phyloP scores from a whole-genome alignment of 192 early-diverging fungal species.

The Funneliformis mosseae region DNA sequence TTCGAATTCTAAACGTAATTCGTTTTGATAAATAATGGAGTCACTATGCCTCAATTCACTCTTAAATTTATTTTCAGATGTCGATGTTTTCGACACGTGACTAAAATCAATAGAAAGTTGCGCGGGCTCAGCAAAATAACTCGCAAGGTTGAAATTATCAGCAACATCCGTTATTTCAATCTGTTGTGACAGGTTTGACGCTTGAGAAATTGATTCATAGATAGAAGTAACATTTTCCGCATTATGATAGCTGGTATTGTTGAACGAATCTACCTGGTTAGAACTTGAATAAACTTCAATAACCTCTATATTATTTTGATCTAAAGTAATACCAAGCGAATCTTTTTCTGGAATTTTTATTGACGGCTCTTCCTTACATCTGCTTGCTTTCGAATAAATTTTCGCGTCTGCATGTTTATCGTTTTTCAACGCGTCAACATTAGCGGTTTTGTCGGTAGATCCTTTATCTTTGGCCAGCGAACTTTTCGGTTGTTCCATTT shows the following conservation, averaged over 20 bases:
- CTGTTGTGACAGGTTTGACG: no score
- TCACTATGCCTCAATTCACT: neutral
- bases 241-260: neutral
- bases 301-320: neutral
- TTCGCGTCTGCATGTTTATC: neutral
- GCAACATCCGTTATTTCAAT: neutral
- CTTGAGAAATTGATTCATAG: no score
- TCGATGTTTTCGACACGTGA: neutral
- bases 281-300: neutral
- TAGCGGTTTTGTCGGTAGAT: neutral
- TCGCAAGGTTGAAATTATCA: no score
- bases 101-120: neutral
- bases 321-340: neutral
- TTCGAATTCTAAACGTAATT: neutral
- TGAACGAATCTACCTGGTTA: no score
- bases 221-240: neutral
- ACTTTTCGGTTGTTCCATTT: neutral
- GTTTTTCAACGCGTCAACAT: neutral
- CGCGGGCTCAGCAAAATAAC: no score
- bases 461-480: neutral
- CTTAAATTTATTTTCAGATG: neutral
- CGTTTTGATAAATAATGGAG: neutral
- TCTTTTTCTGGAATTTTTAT: neutral
- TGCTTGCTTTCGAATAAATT: neutral
- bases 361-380: neutral